Base-by-base conservation (phyloP, 805 yeast genomes). In the Candida broadrunensis region DNA sequence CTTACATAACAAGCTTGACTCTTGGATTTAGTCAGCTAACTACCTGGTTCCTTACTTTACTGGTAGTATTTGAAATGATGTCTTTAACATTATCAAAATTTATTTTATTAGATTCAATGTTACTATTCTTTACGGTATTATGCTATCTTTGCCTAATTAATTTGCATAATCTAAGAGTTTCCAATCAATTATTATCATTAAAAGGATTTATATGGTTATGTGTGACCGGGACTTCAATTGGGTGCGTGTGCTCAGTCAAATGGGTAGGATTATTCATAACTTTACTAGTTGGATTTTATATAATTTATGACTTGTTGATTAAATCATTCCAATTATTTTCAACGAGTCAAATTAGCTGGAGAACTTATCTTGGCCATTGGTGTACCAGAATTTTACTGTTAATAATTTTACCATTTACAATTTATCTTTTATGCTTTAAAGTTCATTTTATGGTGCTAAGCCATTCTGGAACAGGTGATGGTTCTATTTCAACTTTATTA, bases 391-490 rank as follows among this genome's bases (percentile, higher is more conserved):
- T 85, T 29, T 38, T 75, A 8, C 65, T 82, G 11, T 68, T 93
- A 55, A 87, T 93, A 32, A 33, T 84, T 1, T 60, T 88, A 15
- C 99, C 99, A 2, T 55, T 81, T 21, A 23, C 72, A 23, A 78
- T 91, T 18, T 93, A 88, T 55, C 57, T 86, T 55, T 53, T 75
- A 24, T 78, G 83, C 54, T 93, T 93, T 75, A 85, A 82, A 56
- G 67, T 86, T 32, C 99, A 93, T 61, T 93, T 93, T 52, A 54
- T 74, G 15, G 67, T 89, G 29, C 75, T 93, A 42, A 79, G 76
- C 54, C 81, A 81, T 52, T 77, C 95, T 1, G 99, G 99, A 15
- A 81, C 96, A 0, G 99, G 98, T 32, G 96, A 91, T 61, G 85
- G 95, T 2, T 82, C 93, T 38, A 87, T 93, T 68, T 83, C 93